phyloP scores from a whole-genome alignment of 2,329 filamentous ascomycete species.

The Mariannaea sp. region DNA sequence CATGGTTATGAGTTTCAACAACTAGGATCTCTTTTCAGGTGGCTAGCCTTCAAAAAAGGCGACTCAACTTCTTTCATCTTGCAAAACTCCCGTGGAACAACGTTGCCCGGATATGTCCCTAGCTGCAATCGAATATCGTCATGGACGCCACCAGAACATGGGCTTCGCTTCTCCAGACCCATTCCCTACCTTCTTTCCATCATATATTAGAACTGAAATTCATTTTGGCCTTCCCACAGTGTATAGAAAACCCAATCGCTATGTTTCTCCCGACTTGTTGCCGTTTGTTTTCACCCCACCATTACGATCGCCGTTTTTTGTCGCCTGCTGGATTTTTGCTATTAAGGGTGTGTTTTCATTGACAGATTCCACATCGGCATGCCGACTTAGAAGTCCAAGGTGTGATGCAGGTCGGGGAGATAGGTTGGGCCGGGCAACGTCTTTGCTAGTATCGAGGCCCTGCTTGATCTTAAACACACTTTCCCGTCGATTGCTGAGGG shows the following conservation, averaged over 20 bases:
- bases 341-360: slow-evolving; percentile 42
- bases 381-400: slow-evolving; percentile 26
- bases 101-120: too few relatives aligned
- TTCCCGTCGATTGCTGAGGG: slow-evolving; percentile 61
- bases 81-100: too few relatives aligned
- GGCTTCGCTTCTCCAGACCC: too few relatives aligned
- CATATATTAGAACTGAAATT: too few relatives aligned
- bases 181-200: too few relatives aligned
- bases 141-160: too few relatives aligned
- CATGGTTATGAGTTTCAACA: too few relatives aligned
- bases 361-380: slow-evolving; percentile 5
- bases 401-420: slow-evolving; percentile 32
- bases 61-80: too few relatives aligned
- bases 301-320: slow-evolving; percentile 14
- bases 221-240: too few relatives aligned
- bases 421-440: not conserved
- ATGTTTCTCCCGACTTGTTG: slow-evolving; percentile 10
- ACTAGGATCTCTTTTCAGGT: too few relatives aligned
- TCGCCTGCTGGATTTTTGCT: slow-evolving; percentile 29
- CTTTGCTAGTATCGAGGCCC: slow-evolving; percentile 36
- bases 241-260: not conserved
- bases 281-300: slow-evolving; percentile 32
- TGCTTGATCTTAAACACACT: slow-evolving; percentile 71
- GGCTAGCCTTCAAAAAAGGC: too few relatives aligned
- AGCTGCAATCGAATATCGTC: too few relatives aligned